These are phyloP conservation scores for Lactarius indigo DNA, from an alignment of 768 basidiomycete genomes.

Conservation along the genomic window DNA sequence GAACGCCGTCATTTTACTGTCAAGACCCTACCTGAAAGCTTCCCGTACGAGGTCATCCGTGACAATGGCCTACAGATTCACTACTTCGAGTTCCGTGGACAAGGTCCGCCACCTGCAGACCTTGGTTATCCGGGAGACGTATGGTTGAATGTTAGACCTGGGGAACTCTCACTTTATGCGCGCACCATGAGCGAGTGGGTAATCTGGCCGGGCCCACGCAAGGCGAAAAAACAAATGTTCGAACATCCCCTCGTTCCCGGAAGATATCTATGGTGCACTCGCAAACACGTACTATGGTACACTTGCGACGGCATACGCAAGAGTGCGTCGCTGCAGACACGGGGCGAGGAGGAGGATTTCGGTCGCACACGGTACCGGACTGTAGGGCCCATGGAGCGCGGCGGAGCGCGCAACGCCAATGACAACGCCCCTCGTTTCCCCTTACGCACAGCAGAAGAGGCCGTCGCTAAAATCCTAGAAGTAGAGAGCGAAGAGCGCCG, in stretches of 20 bases:
- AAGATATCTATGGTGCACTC: constrained; percentile 28
- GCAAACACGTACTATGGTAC: constrained; percentile 27
- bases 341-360: constrained; percentile 28
- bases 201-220: constrained; percentile 27
- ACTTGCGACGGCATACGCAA: constrained; percentile 28
- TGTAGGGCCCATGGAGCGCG: constrained; percentile 27
- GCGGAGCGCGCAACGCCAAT: constrained; percentile 20
- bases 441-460: constrained; percentile 26
- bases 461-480: constrained; percentile 26
- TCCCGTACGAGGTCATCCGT: constrained; percentile 25
- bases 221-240: constrained; percentile 28
- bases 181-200: constrained; percentile 23
- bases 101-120: constrained; percentile 29
- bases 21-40: constrained; percentile 24
- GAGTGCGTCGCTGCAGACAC: constrained; percentile 26
- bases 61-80: constrained; percentile 28
- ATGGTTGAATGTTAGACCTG: constrained; percentile 27
- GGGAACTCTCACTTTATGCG: constrained; percentile 25
- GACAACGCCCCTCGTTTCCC: constrained; percentile 21
- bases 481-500: constrained; percentile 25
- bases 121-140: constrained; percentile 30
- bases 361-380: constrained; percentile 26
- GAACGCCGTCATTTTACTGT: constrained; percentile 27
- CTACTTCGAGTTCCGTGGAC: constrained; percentile 31
- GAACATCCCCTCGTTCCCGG: constrained; percentile 27